Evolutionary conservation across 23 red algal species (phyloP), one percentile per base, ranked within the genome.

Genomic region (Rhodosorus marinus): DNA sequence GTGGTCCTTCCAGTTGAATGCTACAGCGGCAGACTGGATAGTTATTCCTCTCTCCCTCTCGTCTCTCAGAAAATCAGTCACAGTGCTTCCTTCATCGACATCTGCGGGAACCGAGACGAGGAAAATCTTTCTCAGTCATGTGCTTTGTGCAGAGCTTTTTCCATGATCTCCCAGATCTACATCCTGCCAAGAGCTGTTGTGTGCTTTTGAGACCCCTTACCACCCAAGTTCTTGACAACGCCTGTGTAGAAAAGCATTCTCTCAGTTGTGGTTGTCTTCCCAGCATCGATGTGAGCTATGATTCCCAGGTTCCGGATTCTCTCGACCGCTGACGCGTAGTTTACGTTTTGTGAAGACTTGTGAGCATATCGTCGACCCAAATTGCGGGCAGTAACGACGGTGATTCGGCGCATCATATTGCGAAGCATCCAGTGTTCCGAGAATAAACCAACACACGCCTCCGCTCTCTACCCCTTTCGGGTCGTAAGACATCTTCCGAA

Each of bases 11-110:
- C 90, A 98, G 25, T 57, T 20, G 20, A 98, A 53, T 30, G 35
- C 78, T 7, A 65, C 52, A 20, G 78, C 79, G 11, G 90, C 90
- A 21, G 78, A 41, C 9, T 76, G 52, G n/a, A 98, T 81, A 7
- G 90, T 98, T 31, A 98, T 98, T 2, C 90, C 90, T n/a, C 90
- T 74, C 59, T 85, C 60, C 11, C 90, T 62, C 38, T 98, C 90
- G 26, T 72, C 60, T 5, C 60, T 59, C 0, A 85, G 64, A 43
- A 77, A 98, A 59, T 98, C 90, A 50, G 76, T 72, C 8, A 70
- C 54, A 2, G 90, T 98, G 45, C 68, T 58, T 20, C 90, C 90
- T 0, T 45, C 42, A 49, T 98, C 90, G 0, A 98, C 90, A 20
- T 85, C 76, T 69, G 29, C 43, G 11, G 11, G 17, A 43, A 43